Evolutionary conservation across 805 yeast species (phyloP).

Genomic region (Wickerhamiella australiensis): DNA sequence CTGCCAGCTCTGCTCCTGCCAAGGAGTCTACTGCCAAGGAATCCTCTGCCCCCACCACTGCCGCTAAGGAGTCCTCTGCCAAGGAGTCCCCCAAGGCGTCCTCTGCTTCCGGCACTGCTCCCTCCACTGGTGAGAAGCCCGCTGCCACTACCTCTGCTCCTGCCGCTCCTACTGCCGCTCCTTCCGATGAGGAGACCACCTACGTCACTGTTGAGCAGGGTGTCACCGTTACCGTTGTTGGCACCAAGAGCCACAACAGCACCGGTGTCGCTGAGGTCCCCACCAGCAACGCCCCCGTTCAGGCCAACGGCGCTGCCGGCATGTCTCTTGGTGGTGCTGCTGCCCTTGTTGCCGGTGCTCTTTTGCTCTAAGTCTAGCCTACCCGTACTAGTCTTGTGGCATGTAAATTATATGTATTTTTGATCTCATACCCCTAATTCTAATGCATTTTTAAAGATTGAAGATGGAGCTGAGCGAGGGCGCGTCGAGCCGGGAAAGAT

Average conservation of each 20-base stretch:
- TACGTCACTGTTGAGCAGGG: constrained; percentile 18
- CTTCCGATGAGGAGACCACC: constrained; percentile 6
- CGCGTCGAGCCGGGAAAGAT: too few relatives aligned
- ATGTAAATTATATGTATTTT: background rate
- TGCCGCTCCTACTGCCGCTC: constrained; percentile 13
- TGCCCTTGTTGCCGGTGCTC: constrained; percentile 17
- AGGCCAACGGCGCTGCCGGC: constrained; percentile 17
- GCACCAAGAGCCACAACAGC: constrained; percentile 12
- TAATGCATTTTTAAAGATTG: constrained; percentile 1
- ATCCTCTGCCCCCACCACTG: constrained; percentile 17
- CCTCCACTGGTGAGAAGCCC: background rate
- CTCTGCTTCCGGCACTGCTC: constrained; percentile 14
- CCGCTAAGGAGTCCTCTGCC: constrained; percentile 15
- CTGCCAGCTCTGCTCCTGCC: constrained; percentile 9
- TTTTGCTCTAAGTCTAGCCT: constrained; percentile 14
- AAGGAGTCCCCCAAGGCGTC: constrained; percentile 16
- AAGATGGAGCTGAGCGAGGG: too few relatives aligned
- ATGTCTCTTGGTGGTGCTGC: constrained; percentile 18
- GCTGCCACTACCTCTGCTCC: constrained; percentile 8
- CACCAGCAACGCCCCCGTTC: constrained; percentile 15
- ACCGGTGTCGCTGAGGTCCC: constrained; percentile 12
- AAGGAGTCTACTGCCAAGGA: constrained; percentile 16
- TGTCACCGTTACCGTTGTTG: constrained; percentile 20
- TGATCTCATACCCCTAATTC: constrained; percentile 7
- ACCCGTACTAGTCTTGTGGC: background rate